A percentile compares a stretch with the other conserved stretches of the same genome.
Conservation (phyloP, 495 filamentous ascomycete species). For the Aspergillus leporis region DNA sequence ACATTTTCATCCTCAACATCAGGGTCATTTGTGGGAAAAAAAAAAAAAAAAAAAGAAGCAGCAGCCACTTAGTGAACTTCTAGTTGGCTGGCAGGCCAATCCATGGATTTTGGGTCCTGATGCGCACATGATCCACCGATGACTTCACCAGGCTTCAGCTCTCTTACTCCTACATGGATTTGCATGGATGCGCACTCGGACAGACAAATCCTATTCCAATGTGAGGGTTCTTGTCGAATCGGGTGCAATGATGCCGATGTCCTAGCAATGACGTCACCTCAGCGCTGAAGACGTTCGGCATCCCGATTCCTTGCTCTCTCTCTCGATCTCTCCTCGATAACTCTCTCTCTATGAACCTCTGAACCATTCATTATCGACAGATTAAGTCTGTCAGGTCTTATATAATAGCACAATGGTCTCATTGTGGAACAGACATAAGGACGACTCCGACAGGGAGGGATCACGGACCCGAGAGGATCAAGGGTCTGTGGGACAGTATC, state of each 20-base stretch:
- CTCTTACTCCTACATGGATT: no score
- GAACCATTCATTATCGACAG: neutral
- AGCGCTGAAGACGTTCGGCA: neutral
- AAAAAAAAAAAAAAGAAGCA: no score
- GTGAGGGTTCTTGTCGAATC: neutral
- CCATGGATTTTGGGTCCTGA: neutral
- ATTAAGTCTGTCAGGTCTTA: neutral
- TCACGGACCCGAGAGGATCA: slow-evolving; percentile 26
- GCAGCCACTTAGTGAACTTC: neutral
- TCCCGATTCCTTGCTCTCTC: neutral
- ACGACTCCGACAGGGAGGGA: slow-evolving; percentile 18
- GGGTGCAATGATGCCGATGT: neutral
- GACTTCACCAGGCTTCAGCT: slow-evolving; percentile 5
- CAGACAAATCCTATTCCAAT: neutral
- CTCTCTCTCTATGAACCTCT: neutral
- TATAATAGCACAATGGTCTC: slow-evolving; percentile 36
- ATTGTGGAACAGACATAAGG: slow-evolving; percentile 42
- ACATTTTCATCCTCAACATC: neutral
- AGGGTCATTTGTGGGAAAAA: no score
- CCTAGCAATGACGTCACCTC: slow-evolving; percentile 11
- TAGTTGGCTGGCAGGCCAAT: neutral
- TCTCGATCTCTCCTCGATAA: neutral
- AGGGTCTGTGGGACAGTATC: neutral
- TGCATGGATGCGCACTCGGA: no score
- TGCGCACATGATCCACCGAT: slow-evolving; percentile 4